Evolutionary conservation across 2,329 filamentous ascomycete species (phyloP).

Genomic region (Exophiala phaeomuriformis): DNA sequence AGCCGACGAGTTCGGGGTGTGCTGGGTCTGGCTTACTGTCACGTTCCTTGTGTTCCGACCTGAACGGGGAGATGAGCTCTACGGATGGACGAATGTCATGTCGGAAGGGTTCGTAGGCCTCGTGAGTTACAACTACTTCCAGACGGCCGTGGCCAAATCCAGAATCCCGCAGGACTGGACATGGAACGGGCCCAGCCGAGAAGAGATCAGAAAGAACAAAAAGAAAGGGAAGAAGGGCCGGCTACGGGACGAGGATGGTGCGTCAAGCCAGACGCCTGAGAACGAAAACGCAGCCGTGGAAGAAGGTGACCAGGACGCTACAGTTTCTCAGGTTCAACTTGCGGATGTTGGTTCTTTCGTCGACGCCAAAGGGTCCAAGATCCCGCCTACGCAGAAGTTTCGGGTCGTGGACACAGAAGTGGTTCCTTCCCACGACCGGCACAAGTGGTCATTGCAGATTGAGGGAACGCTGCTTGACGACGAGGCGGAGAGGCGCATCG

Average conservation of each 20-base stretch:
- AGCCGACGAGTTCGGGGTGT: constrained; percentile 75
- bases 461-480: constrained; percentile 76
- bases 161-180: constrained; percentile 71
- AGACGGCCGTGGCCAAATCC: constrained; percentile 72
- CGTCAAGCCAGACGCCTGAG: constrained; percentile 42
- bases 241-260: constrained; percentile 30
- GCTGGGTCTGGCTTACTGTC: constrained; percentile 80
- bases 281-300: constrained; percentile 30
- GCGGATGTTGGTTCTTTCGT: constrained; percentile 66
- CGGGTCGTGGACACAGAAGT: constrained; percentile 74
- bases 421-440: constrained; percentile 61
- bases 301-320: neutral
- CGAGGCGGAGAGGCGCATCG: constrained; percentile 56
- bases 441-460: constrained; percentile 73
- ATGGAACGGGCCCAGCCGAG: constrained; percentile 58
- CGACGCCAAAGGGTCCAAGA: constrained; percentile 59
- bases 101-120: constrained; percentile 84
- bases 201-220: constrained; percentile 28
- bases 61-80: constrained; percentile 62
- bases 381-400: constrained; percentile 67
- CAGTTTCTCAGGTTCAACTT: neutral
- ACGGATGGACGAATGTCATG: constrained; percentile 64
- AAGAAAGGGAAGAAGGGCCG: constrained; percentile 29
- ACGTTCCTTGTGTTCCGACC: constrained; percentile 81
- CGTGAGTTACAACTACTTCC: constrained; percentile 86